Evolutionary conservation across 2,329 filamentous ascomycete species (phyloP).

Genomic region (Diaporthe vaccinii): DNA sequence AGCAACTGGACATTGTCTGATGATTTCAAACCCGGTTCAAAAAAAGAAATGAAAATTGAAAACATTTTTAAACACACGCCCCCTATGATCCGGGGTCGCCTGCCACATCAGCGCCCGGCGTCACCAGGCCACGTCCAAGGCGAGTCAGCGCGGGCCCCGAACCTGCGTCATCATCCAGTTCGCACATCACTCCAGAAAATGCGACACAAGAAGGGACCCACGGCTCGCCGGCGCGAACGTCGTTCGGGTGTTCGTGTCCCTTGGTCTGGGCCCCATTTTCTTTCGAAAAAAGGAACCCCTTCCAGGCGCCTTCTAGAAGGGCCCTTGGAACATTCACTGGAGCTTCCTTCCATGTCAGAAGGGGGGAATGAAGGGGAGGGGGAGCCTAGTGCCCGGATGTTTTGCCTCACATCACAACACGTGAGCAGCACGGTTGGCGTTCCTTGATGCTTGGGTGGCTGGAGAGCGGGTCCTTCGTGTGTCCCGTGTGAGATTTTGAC

Average conservation of each 20-base stretch:
- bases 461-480: slow-evolving; percentile 1
- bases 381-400: not conserved
- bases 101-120: slow-evolving; percentile 26
- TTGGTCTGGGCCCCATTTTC: not conserved
- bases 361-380: not conserved
- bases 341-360: slow-evolving; percentile 19
- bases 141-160: slow-evolving; percentile 16
- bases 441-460: slow-evolving; percentile 20
- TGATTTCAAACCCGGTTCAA: not conserved
- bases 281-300: not conserved
- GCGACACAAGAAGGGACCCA: slow-evolving; percentile 6
- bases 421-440: not conserved
- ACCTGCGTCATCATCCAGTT: slow-evolving; percentile 17
- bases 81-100: slow-evolving; percentile 12
- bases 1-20: not conserved
- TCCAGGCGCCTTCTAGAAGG: slow-evolving; percentile 36
- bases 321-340: slow-evolving; percentile 30
- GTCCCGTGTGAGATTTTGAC: slow-evolving; percentile 1
- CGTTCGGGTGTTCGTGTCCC: slow-evolving; percentile 2
- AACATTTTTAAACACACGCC: not conserved
- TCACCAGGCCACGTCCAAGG: not conserved
- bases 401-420: not conserved
- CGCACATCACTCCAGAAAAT: slow-evolving; percentile 14
- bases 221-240: slow-evolving; percentile 13
- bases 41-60: not conserved